A percentile compares a stretch with the other conserved stretches of the same genome.
These are phyloP conservation scores for Erysimum cheiranthoides DNA, from an alignment of 345 rosid genomes.

Conservation along the genomic window DNA sequence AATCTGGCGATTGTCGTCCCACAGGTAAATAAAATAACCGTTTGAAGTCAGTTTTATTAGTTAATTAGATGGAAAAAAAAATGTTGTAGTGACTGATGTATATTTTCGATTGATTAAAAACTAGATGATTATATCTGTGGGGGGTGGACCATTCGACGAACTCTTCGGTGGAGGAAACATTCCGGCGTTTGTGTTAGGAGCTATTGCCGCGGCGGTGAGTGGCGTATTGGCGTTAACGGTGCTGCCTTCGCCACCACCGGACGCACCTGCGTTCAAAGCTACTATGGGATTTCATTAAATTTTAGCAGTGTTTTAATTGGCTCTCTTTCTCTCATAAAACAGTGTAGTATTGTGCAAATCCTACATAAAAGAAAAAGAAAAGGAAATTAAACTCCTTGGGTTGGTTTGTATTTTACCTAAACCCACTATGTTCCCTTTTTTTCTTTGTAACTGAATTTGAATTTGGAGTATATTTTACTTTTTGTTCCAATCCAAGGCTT, in stretches of 20 bases:
- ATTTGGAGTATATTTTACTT: slow-evolving; percentile 39
- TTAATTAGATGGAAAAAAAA: neutral
- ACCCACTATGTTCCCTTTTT: slow-evolving; percentile 37
- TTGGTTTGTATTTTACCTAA: slow-evolving; percentile 45
- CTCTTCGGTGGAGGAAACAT: slow-evolving; percentile 83
- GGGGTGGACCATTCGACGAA: slow-evolving; percentile 74
- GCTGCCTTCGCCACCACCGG: slow-evolving; percentile 81
- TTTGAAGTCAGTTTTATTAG: slow-evolving; percentile 13
- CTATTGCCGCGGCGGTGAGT: slow-evolving; percentile 65
- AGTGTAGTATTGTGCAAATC: slow-evolving; percentile 42
- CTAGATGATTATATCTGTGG: slow-evolving; percentile 78
- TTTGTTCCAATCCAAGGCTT: slow-evolving; percentile 29
- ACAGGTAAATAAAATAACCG: slow-evolving; percentile 33
- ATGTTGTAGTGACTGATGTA: neutral
- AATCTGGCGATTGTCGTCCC: slow-evolving; percentile 47
- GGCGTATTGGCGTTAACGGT: slow-evolving; percentile 61
- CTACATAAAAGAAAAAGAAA: slow-evolving; percentile 22
- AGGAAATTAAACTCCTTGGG: slow-evolving; percentile 29
- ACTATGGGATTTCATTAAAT: slow-evolving; percentile 51
- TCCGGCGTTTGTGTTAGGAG: slow-evolving; percentile 79
- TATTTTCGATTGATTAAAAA: slow-evolving; percentile 18
- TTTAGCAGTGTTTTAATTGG: slow-evolving; percentile 21
- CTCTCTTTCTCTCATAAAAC: slow-evolving; percentile 32
- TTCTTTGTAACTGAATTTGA: slow-evolving; percentile 29
- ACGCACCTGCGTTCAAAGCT: slow-evolving; percentile 42